A percentile compares a stretch with the other conserved stretches of the same genome.
These are phyloP conservation scores for Leptographium radiaticola DNA, from an alignment of 2,329 filamentous ascomycete species.

Conservation along the genomic window DNA sequence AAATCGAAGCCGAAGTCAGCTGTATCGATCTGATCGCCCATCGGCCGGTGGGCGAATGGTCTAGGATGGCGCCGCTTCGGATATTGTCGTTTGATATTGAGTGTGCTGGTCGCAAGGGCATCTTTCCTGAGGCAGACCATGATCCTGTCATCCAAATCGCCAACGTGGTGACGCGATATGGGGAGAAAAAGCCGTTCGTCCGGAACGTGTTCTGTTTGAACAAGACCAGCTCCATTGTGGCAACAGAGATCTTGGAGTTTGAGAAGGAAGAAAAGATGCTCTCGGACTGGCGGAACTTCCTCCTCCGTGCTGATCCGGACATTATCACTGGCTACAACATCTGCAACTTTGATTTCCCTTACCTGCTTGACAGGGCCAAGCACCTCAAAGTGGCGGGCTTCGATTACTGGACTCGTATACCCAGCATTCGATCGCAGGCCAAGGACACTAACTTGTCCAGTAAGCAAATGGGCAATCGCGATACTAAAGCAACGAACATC, in stretches of 20 bases:
- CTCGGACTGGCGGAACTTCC: constrained; percentile 80
- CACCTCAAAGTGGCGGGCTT: constrained; percentile 71
- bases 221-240: constrained; percentile 84
- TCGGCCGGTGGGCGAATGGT: constrained; percentile 84
- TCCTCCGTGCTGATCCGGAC: constrained; percentile 84
- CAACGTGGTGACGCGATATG: constrained; percentile 86
- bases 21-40: constrained; percentile 79
- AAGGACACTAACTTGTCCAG: constrained; percentile 83
- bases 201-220: constrained; percentile 94
- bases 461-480: constrained; percentile 95
- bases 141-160: constrained; percentile 98
- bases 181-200: constrained; percentile 90
- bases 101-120: constrained; percentile 91
- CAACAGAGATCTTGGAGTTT: constrained; percentile 82
- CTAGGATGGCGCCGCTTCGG: constrained; percentile 90
- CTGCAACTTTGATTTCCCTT: constrained; percentile 96
- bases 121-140: constrained; percentile 84
- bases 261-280: constrained; percentile 78
- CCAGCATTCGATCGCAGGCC: constrained; percentile 53
- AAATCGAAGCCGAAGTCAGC: constrained; percentile 82
- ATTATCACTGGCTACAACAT: constrained; percentile 99
- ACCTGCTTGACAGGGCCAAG: constrained; percentile 76
- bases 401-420: constrained; percentile 76
- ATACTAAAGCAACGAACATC: constrained; percentile 88
- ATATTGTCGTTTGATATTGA: constrained; percentile 97